Percentiles rank a stretch among this genome's conserved stretches.
Evolutionary conservation across 805 yeast genomes (phyloP).

Genomic region (Wickerhamomyces xylosicus): DNA sequence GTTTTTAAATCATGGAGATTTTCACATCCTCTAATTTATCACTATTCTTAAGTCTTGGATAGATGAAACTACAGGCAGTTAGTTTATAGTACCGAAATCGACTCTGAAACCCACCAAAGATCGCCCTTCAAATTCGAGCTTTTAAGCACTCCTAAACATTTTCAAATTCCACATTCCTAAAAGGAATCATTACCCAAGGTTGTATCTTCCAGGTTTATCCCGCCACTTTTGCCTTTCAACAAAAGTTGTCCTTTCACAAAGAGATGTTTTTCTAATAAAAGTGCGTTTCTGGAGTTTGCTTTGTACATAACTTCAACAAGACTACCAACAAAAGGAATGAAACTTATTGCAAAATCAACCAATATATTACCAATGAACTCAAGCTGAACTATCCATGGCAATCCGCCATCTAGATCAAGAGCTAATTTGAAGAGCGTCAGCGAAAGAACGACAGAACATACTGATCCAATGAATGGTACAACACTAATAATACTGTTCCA

Average conservation of each 20-base stretch:
- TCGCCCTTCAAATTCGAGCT: too few species aligned
- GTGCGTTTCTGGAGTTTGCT: slow-evolving; percentile 65
- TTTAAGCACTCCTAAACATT: not conserved
- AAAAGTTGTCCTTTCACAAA: slow-evolving; percentile 13
- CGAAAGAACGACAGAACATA: slow-evolving; percentile 44
- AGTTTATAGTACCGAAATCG: too few species aligned
- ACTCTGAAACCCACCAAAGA: too few species aligned
- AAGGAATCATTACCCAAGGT: not conserved
- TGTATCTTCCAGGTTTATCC: not conserved
- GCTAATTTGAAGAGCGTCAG: slow-evolving; percentile 31
- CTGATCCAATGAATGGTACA: slow-evolving; percentile 58
- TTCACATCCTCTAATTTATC: too few species aligned
- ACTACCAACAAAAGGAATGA: slow-evolving; percentile 74
- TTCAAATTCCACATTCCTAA: not conserved
- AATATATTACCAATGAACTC: slow-evolving; percentile 49
- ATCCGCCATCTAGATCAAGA: slow-evolving; percentile 49
- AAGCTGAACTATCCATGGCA: slow-evolving; percentile 43
- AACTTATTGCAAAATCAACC: slow-evolving; percentile 61
- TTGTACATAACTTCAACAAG: slow-evolving; percentile 61
- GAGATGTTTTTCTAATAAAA: slow-evolving; percentile 50
- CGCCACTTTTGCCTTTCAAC: not conserved
- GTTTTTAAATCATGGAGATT: too few species aligned
- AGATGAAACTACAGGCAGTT: too few species aligned
- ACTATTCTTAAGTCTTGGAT: too few species aligned
- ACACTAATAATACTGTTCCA: slow-evolving; percentile 60